Evolutionary conservation across 2,329 filamentous ascomycete species (phyloP), one percentile per base, ranked within the genome.

Genomic region (Trichophyton schoenleinii): DNA sequence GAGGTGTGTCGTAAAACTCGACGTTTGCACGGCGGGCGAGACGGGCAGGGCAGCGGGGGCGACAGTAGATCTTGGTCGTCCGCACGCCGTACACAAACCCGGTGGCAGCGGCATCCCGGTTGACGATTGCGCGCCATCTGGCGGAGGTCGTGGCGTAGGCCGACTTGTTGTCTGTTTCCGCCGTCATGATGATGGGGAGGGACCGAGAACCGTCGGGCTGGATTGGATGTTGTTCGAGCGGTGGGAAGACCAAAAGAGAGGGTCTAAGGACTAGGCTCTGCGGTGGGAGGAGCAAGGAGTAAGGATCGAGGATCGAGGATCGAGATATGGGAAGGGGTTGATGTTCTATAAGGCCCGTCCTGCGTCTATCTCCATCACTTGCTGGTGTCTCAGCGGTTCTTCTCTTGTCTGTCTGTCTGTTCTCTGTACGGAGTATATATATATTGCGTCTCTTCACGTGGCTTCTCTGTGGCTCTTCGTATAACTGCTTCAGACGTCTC

Each of bases 21-120:
- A 88, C 75, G 20, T 81, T 80, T 9, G 81, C 77, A n/a, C 81
- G 76, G 1, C 78, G 75, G 1, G 81, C 79, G 13, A 88, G 78
- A n/a, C 83, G 79, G 2, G 80, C 78, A 0, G 78, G 74, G 61
- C 81, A 84, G 2, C 76, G 80, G 1, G 81, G 80, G 0, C 80
- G 77, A 66, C 81, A 84, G 68, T 81, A 83, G 58, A 83, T 81
- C 52, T 73, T 75, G 2, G 81, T 84, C 0, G 80, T 80, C 60
- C 75, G 74, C n/a, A 84, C 81, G 18, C 73, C 77, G 71, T 84
- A 84, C 64, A 83, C 74, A 70, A 84, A 84, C 34, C 70, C 70
- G 59, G 76, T 74, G 20, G 76, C 75, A 20, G 71, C 68, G 31
- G 73, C 60, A 63, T 80, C 75, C 57, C 79, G 76, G 60, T 69